Percentiles rank a stretch among this genome's conserved stretches.
phyloP scores from a whole-genome alignment of 2,329 filamentous ascomycete species.

The Fusarium abutilonis region DNA sequence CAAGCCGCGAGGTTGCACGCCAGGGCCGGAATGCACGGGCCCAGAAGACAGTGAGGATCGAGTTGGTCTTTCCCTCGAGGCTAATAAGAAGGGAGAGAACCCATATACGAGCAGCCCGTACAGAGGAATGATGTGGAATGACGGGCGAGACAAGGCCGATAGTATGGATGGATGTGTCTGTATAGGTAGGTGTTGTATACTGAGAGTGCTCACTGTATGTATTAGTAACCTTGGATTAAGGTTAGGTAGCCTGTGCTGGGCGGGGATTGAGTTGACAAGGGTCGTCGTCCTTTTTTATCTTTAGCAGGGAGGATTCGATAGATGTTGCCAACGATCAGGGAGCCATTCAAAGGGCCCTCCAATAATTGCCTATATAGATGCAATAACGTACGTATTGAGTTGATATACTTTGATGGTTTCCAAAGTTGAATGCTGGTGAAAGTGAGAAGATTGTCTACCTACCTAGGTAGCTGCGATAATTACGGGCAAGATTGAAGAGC shows the following conservation, averaged over 20 bases:
- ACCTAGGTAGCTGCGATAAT: too few species aligned
- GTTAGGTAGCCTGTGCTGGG: background rate
- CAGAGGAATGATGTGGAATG: constrained; percentile 49
- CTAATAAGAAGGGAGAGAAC: constrained; percentile 46
- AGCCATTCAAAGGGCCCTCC: constrained; percentile 17
- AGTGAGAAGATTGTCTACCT: too few species aligned
- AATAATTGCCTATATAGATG: constrained; percentile 1
- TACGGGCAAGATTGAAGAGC: too few species aligned
- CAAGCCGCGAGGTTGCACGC: constrained; percentile 40
- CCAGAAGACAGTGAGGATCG: constrained; percentile 23
- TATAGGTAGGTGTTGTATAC: background rate
- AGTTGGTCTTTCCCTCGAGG: constrained; percentile 37
- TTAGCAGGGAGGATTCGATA: constrained; percentile 27
- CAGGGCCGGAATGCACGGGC: constrained; percentile 44
- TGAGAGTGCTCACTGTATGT: too few species aligned
- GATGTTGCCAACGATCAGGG: constrained; percentile 23
- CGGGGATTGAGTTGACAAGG: constrained; percentile 18
- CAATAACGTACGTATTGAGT: background rate
- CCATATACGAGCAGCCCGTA: constrained; percentile 25
- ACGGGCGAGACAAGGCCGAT: constrained; percentile 49
- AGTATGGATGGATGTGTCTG: constrained; percentile 15
- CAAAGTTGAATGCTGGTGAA: background rate
- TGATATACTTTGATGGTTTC: background rate
- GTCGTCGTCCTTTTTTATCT: background rate
- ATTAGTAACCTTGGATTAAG: background rate